Conservation (phyloP, 2,329 filamentous ascomycete species). For the Drechslerella dactyloides region DNA sequence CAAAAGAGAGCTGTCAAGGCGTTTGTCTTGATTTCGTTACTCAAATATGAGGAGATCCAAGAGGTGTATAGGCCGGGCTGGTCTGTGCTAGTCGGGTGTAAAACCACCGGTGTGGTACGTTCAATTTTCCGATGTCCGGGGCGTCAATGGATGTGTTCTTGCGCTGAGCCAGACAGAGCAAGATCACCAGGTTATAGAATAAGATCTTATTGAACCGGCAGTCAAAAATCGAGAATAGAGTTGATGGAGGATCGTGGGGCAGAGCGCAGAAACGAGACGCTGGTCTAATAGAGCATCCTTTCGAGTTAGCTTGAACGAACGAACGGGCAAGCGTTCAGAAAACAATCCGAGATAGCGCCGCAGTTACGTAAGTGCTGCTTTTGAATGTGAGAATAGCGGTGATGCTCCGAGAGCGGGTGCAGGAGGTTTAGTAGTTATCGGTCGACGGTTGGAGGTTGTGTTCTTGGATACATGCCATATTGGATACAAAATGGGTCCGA, state of each 20-base stretch:
- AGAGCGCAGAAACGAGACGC: slow-evolving; percentile 36
- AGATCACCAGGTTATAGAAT: not conserved
- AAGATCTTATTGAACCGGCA: slow-evolving; percentile 22
- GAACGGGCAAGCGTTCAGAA: slow-evolving; percentile 9
- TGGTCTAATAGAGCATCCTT: slow-evolving; percentile 29
- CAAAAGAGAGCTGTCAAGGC: slow-evolving; percentile 7
- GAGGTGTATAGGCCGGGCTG: not conserved
- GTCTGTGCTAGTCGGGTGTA: no score
- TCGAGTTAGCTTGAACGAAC: slow-evolving; percentile 46
- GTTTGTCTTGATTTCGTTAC: slow-evolving; percentile 1
- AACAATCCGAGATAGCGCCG: not conserved
- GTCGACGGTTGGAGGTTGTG: slow-evolving; percentile 39
- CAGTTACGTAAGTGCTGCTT: slow-evolving; percentile 6
- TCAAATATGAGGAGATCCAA: slow-evolving; percentile 17
- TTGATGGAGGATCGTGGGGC: slow-evolving; percentile 43
- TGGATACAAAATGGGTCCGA: slow-evolving; percentile 22
- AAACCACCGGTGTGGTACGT: no score
- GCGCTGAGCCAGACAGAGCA: no score
- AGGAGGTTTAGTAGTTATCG: slow-evolving; percentile 19
- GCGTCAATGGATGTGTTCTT: not conserved
- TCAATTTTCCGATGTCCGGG: not conserved
- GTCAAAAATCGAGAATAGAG: slow-evolving; percentile 35
- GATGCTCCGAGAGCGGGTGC: slow-evolving; percentile 24
- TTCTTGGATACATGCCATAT: slow-evolving; percentile 45
- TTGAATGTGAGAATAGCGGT: slow-evolving; percentile 14